Evolutionary conservation across 768 basidiomycete species (phyloP), one percentile per base, ranked within the genome.

Genomic region (Russula sp.): DNA sequence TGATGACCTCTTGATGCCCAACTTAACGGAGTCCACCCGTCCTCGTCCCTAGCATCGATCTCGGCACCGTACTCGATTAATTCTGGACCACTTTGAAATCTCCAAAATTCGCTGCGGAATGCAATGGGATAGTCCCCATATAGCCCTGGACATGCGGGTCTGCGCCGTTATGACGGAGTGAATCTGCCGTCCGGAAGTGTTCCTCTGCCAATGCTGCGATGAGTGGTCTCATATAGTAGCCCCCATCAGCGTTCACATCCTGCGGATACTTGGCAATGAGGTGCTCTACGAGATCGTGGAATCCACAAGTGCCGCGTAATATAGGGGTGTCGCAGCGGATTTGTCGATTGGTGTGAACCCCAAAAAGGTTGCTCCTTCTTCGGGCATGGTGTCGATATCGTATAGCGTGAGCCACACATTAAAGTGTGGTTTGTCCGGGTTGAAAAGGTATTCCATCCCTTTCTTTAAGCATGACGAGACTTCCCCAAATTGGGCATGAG

Each of bases 351-450:
- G 1, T 16, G 53, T 13, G 34, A 38, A 55, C 22, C 7, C 5
- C 8, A 0, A 24, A 38, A 55, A 55, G 3, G 18, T 1, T 1
- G 18, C 1, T 5, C 1, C 2, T 0, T 0, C 0, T 2, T 0
- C 1, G 18, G 5, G 22, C 5, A 5, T 0, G 18, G 4, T 26
- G n/a, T 57, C 56, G 0, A 57, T 44, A 28, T 57, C 42, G 10
- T 44, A 13, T 1, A 44, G 28, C 9, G 4, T 11, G 20, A 42
- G 16, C 56, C 56, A 57, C 0, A 11, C 28, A 0, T 1, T 0
- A n/a, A 57, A 57, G 30, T 44, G 38, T 14, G 40, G 56, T 30
- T n/a, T 44, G 28, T 44, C 20, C 5, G 1, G 14, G 42, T 57
- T 28, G 7, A 57, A 57, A 5, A 57, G 40, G 3, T 5, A 1